Percentiles rank a stretch among this genome's conserved stretches.
phyloP scores from a whole-genome alignment of 148 eudicot species.

The Oxyria digyna region DNA sequence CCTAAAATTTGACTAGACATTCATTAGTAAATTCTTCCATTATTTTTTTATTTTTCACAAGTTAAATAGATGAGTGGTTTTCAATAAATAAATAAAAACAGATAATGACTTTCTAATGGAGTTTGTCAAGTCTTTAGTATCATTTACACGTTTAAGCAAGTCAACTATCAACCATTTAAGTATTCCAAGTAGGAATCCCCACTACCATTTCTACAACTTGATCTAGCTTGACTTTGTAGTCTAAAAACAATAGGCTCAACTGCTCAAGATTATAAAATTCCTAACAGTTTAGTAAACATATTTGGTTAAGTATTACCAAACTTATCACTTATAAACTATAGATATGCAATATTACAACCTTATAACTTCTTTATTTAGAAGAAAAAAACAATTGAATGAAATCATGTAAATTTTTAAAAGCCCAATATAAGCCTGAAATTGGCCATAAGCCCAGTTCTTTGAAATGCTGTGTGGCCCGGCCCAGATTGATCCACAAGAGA shows the following conservation, averaged over 20 bases:
- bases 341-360: too few species aligned
- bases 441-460: too few species aligned
- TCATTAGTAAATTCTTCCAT: not conserved
- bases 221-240: not conserved
- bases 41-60: not conserved
- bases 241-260: not conserved
- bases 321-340: too few species aligned
- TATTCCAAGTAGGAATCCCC: not conserved
- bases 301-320: too few species aligned
- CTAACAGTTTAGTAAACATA: too few species aligned
- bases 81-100: not conserved
- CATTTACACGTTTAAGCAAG: not conserved
- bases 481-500: too few species aligned
- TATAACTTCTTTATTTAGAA: too few species aligned
- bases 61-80: not conserved
- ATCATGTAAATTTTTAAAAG: too few species aligned
- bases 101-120: not conserved
- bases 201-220: not conserved
- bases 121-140: not conserved
- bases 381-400: too few species aligned
- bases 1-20: too few species aligned
- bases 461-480: too few species aligned
- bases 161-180: constrained; percentile 3
- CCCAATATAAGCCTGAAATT: too few species aligned
- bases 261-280: not conserved